Evolutionary conservation across 2,329 filamentous ascomycete species (phyloP), one percentile per base, ranked within the genome.

Genomic region (Phialemoniopsis sp.): DNA sequence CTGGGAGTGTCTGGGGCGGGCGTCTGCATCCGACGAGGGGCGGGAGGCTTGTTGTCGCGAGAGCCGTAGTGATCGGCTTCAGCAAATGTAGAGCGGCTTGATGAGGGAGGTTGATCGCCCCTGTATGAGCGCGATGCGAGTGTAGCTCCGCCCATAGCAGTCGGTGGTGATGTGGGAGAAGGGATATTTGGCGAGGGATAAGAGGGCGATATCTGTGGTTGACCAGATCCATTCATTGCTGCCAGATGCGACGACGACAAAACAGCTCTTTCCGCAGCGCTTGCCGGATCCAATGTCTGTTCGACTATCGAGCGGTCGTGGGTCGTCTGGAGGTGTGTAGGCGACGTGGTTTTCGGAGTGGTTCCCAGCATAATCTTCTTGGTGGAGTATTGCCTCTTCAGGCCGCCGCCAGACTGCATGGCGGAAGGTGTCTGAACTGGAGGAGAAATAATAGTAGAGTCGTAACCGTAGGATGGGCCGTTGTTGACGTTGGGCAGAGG

Each of bases 311-410:
- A 73, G 36, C 77, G 68, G 57, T 89, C 84, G 54, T 87, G 82
- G 34, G 78, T 76, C 8, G 78, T 76, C 58, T 85, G 85, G 39
- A 83, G 66, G 53, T 85, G 80, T 31, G 85, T 88, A 3, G 87
- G 87, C 14, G 87, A 90, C 40, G 73, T 75, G 52, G 78, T 87
- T 63, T 89, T 89, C n/a, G 86, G 82, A 16, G 80, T 80, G 33
- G 77, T 71, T 32, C 83, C 83, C 32, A 86, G 78, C 48, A 85
- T 76, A 48, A 87, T 76, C 63, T 85, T 86, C 57, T 87, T 86
- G 36, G 85, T 89, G 28, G 81, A 85, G 54, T 86, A 87, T 41
- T 87, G 82, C 45, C 86, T 73, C 47, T 83, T 83, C 40, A 90
- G 64, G 13, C 76, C 75, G 19, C 67, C 66, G 29, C 73, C 68